These are phyloP conservation scores for Ascosphaera aggregata DNA, from an alignment of 2,329 filamentous ascomycete genomes.

Conservation along the genomic window DNA sequence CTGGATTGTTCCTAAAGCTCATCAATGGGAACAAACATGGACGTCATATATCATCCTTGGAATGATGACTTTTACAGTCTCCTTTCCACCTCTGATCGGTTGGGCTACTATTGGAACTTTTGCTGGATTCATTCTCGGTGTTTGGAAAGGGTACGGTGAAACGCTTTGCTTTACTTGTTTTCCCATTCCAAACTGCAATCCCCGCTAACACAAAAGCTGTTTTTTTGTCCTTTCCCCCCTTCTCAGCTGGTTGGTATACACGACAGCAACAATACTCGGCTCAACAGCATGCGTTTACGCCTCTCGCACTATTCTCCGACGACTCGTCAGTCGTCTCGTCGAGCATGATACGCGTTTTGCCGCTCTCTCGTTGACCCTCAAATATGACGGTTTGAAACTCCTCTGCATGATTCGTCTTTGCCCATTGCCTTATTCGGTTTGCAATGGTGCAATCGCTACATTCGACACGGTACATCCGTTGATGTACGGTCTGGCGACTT, in stretches of 20 bases:
- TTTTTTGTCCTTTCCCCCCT: too few relatives aligned
- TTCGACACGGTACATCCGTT: constrained; percentile 65
- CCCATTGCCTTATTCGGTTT: constrained; percentile 75
- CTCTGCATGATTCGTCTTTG: constrained; percentile 83
- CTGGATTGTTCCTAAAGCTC: constrained; percentile 46
- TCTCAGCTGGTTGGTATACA: constrained; percentile 62
- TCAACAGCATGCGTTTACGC: constrained; percentile 59
- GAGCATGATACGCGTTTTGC: constrained; percentile 70
- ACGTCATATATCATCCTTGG: constrained; percentile 57
- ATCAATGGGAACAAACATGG: constrained; percentile 49
- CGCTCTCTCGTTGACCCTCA: constrained; percentile 66
- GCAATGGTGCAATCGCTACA: constrained; percentile 84
- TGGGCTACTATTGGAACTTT: constrained; percentile 57
- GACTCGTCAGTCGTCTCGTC: constrained; percentile 58
- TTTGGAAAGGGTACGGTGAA: constrained; percentile 43
- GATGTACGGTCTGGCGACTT: constrained; percentile 61
- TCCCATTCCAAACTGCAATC: constrained; percentile 26
- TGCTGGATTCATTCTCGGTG: constrained; percentile 46
- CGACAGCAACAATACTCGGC: constrained; percentile 54
- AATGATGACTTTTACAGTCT: constrained; percentile 48
- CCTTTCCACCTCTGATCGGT: constrained; percentile 70
- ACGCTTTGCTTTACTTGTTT: constrained; percentile 28
- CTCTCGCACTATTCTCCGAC: constrained; percentile 53
- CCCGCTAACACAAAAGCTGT: constrained; percentile 1
- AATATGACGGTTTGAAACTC: constrained; percentile 72